Evolutionary conservation across 305 asterid species (phyloP), one percentile per base, ranked within the genome.

Genomic region (Rubia peregrina): DNA sequence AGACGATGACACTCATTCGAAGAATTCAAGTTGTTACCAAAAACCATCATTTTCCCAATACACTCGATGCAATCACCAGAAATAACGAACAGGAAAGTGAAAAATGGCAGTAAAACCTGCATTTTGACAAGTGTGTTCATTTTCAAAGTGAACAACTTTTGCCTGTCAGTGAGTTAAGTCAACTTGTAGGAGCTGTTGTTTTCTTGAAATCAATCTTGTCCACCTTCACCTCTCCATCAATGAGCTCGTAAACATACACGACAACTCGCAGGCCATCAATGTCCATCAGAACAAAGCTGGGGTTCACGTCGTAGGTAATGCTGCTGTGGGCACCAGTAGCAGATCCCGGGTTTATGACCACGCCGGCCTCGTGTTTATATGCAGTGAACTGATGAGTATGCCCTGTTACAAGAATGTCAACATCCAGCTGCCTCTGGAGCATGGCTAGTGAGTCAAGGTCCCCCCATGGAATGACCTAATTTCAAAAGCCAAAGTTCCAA

Each of bases 291-390:
- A 94, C 96, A 67, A 94, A 94, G 88, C 96, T 94, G 0, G 99
- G 99, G 79, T 91, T 94, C 77, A 88, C 98, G 72, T 94, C 99
- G 65, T 89, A 94, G 53, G 97, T 94, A 85, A 89, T 87, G 88
- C 96, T 89, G 80, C 98, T 94, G 76, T 91, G 88, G 74, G 99
- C 97, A 62, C 99, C 99, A 10, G 98, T 94, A 19, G 97, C 98
- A 53, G 99, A 94, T 57, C 99, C 99, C 0, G 98, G 99, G 75
- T 91, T 94, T 61, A 94, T 94, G 53, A 94, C 99, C 19, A 94
- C 99, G 9, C 99, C 98, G 9, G 95, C 99, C 86, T 94, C 99
- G 7, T 91, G 99, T 70, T 94, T 94, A 87, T 94, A 94, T 38
- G 99, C 98, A 24, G 94, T 94, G 75, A 91, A 94, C 83, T 89